Evolutionary conservation across 2,329 filamentous ascomycete species (phyloP).

Genomic region (Aaosphaeria pasadenensis): DNA sequence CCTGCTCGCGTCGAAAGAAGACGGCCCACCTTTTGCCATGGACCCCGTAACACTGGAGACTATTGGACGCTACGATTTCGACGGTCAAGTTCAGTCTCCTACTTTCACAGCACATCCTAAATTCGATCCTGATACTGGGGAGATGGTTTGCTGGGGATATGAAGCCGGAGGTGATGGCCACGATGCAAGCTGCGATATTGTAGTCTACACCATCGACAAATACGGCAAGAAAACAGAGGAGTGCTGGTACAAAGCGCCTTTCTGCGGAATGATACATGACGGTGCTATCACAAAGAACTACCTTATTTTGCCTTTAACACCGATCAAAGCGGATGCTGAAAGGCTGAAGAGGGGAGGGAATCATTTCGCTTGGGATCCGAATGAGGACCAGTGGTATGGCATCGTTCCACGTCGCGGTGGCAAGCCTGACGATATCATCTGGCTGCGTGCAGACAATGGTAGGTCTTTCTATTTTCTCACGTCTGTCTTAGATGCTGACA

Average conservation of each 20-base stretch:
- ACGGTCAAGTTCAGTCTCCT: slow-evolving; percentile 36
- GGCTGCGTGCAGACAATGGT: slow-evolving; percentile 54
- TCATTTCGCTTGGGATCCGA: slow-evolving; percentile 43
- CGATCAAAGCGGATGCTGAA: slow-evolving; percentile 35
- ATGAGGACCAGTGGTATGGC: slow-evolving; percentile 56
- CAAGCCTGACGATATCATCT: slow-evolving; percentile 52
- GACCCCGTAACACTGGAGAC: slow-evolving; percentile 42
- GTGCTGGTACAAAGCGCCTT: slow-evolving; percentile 41
- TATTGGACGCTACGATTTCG: slow-evolving; percentile 38
- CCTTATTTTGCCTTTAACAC: slow-evolving; percentile 37
- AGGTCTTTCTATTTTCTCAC: slow-evolving; percentile 1
- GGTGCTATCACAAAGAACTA: slow-evolving; percentile 40
- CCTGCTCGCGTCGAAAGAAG: slow-evolving; percentile 54
- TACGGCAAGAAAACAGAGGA: slow-evolving; percentile 38
- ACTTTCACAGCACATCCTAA: slow-evolving; percentile 48
- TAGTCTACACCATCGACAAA: slow-evolving; percentile 39
- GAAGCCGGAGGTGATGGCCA: slow-evolving; percentile 38
- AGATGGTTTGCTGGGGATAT: slow-evolving; percentile 43
- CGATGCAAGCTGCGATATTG: slow-evolving; percentile 36
- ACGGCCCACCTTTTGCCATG: slow-evolving; percentile 38
- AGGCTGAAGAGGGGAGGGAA: slow-evolving; percentile 38
- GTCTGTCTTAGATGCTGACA: background rate
- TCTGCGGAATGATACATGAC: slow-evolving; percentile 40
- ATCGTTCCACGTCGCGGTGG: slow-evolving; percentile 51
- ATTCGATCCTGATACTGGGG: slow-evolving; percentile 41